Conservation (phyloP, 2,329 filamentous ascomycete genomes). For the Colletotrichum spinosum region DNA sequence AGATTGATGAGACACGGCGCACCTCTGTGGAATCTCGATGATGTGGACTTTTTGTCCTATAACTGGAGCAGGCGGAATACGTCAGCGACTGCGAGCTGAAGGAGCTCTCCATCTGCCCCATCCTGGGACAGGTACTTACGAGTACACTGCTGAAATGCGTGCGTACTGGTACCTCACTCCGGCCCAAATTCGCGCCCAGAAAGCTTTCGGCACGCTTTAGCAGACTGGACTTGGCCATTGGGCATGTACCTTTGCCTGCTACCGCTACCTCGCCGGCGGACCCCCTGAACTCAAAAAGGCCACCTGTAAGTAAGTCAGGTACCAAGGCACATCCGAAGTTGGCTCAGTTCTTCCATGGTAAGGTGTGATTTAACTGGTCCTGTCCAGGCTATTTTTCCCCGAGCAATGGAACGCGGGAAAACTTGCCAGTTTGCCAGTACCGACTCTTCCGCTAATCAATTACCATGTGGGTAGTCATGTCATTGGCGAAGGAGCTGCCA, state of each 20-base stretch:
- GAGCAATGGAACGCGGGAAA: no score
- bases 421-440: neutral
- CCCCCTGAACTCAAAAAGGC: slow-evolving; percentile 29
- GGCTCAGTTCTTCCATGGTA: no score
- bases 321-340: neutral
- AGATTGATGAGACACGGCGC: no score
- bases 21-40: slow-evolving; percentile 28
- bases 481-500: neutral
- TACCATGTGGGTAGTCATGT: neutral
- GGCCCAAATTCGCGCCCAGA: slow-evolving; percentile 18
- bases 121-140: no score
- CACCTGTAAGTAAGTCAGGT: slow-evolving; percentile 23
- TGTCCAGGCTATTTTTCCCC: no score
- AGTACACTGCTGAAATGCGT: no score
- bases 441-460: slow-evolving; percentile 10
- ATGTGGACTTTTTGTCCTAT: slow-evolving; percentile 28
- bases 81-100: no score
- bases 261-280: neutral
- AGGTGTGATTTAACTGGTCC: no score
- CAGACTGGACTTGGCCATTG: slow-evolving; percentile 29
- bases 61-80: slow-evolving; percentile 13
- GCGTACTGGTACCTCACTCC: neutral
- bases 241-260: neutral
- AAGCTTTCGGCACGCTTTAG: slow-evolving; percentile 20
- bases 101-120: no score